Evolutionary conservation across 2,329 filamentous ascomycete species (phyloP), one percentile per base, ranked within the genome.

Genomic region (Pleurostoma richardsiae): DNA sequence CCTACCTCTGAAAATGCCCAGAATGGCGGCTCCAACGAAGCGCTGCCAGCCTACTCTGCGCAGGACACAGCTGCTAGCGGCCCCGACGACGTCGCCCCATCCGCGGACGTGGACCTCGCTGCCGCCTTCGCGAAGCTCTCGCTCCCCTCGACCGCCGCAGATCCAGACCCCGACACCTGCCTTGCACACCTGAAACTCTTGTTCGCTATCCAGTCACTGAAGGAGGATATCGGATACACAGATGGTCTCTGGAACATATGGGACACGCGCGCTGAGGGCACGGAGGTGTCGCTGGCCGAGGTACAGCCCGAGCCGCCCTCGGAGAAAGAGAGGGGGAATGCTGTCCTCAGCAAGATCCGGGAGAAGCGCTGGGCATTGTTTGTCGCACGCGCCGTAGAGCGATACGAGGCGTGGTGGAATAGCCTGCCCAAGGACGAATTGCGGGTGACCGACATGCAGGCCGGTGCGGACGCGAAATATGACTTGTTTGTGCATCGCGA

Each of bases 351-450:
- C 45, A 70, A 72, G 43, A 67, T 88, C 30, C 72, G 81, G 10
- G 86, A 90, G 66, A 89, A 89, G 68, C 71, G 86, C 59, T 90
- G 87, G 87, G 77, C 79, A 0, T 59, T 90, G 7, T 90, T 82
- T 59, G 74, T 89, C 4, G 75, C 82, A 2, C 74, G 82, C 42
- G 86, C 86, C 1, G 85, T 82, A 0, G 77, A 84, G 42, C 74
- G 87, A 5, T 91, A 88, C 56, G 72, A 80, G 49, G 60, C 62
- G 2, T 91, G 86, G 87, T 86, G 82, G 77, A 58, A 69, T 2
- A 60, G 63, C 3, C 57, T 72, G 27, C 53, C 56, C 1, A 49
- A 51, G 19, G 49, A 53, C 0, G 55, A 55, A 29, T 54, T 77
- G 43, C 60, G 52, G 0, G 66, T 70, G 47, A 28, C 39, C 4